Evolutionary conservation across 2,329 filamentous ascomycete species (phyloP), one percentile per base, ranked within the genome.

Genomic region (Cordyceps pruinosa): DNA sequence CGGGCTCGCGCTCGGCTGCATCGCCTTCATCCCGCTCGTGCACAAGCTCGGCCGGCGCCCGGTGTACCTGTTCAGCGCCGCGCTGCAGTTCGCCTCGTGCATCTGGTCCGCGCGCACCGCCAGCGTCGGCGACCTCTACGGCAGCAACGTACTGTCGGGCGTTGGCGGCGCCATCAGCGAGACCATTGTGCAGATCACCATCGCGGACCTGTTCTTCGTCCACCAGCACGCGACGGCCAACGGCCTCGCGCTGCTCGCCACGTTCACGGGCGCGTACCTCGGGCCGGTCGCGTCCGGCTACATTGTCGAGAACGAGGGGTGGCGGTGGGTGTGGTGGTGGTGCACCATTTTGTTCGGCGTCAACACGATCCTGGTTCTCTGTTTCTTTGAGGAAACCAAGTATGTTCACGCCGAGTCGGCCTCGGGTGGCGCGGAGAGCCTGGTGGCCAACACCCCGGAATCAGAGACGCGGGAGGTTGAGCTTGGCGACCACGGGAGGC

Each of bases 31-130:
- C 10, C 65, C 65, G 2, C 48, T 65, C 1, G 60, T 60, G n/a
- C 50, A 59, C 56, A 64, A 63, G 26, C 64, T 65, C 21, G 65
- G 65, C 2, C 62, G 65, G 9, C 61, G 65, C 1, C 61, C 63
- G 0, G 32, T 64, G 2, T 67, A 67, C 51, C 60, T 67, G 1
- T 19, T 77, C 53, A 77, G 73, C 61, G 68, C 69, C 1, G 61
- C 67, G 0, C 61, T 74, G 1, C 71, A 75, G 48, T 66, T 74
- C 37, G 72, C 58, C 0, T 74, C 58, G 0, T 56, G 59, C 10
- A 61, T 64, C 23, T 80, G 77, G 77, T 67, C 67, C 4, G 78
- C 78, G 0, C 69, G 67, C 19, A 72, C 75, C 39, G 60, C 72
- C 28, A 77, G 66, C 0, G 66, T 67, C 1, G 71, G 63, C 0